phyloP scores from a whole-genome alignment of 75 land plant species.

The Isoetes taiwanensis region DNA sequence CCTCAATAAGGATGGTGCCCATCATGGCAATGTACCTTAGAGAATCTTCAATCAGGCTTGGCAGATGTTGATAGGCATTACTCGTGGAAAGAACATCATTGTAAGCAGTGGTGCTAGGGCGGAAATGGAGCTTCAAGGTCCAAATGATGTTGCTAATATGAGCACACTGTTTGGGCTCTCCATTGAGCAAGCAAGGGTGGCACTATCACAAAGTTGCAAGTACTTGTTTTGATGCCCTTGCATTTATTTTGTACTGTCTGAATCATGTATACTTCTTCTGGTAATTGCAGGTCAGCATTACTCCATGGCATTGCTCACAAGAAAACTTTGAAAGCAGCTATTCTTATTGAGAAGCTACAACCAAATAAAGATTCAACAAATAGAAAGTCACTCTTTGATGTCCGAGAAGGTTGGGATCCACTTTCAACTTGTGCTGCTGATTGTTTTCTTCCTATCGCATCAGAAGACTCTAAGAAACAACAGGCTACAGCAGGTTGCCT shows the following conservation, averaged over 20 bases:
- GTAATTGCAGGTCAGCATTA: slow-evolving; percentile 45
- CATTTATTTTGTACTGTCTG: too few relatives aligned
- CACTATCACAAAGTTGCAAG: slow-evolving; percentile 80
- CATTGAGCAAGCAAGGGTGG: slow-evolving; percentile 54
- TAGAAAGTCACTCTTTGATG: slow-evolving; percentile 22
- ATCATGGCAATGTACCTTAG: slow-evolving; percentile 76
- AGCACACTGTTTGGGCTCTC: slow-evolving; percentile 61
- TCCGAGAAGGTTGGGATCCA: slow-evolving; percentile 67
- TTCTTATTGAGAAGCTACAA: slow-evolving; percentile 41
- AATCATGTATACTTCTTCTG: too few relatives aligned
- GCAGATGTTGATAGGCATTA: slow-evolving; percentile 56
- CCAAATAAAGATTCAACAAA: slow-evolving; percentile 14
- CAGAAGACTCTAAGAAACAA: too few relatives aligned
- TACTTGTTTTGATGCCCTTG: slow-evolving; percentile 15
- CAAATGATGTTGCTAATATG: slow-evolving; percentile 80
- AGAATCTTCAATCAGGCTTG: slow-evolving; percentile 51
- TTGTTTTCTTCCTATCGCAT: too few relatives aligned
- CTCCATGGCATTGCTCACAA: slow-evolving; percentile 55
- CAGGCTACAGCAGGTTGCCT: too few relatives aligned
- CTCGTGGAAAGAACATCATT: slow-evolving; percentile 61
- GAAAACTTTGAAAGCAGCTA: slow-evolving; percentile 49
- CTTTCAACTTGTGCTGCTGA: slow-evolving; percentile 44
- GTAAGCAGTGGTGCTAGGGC: slow-evolving; percentile 60
- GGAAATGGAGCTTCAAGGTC: slow-evolving; percentile 63
- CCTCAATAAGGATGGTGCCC: slow-evolving; percentile 42